These are phyloP conservation scores for Prillingera fragicola DNA, from an alignment of 1,284 basidiomycete genomes.

Conservation along the genomic window DNA sequence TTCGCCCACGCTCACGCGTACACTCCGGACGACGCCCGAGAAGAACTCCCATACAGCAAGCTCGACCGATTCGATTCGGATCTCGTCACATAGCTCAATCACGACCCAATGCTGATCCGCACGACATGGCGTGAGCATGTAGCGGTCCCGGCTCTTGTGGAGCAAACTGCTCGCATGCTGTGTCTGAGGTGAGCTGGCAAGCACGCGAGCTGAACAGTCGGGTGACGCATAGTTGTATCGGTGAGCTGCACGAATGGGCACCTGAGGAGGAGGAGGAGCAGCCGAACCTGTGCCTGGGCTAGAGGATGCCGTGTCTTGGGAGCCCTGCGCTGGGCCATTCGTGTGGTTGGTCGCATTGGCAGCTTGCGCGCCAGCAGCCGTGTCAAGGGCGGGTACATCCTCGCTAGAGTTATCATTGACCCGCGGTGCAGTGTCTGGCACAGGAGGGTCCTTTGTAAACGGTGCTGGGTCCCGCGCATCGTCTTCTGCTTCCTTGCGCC, in stretches of 20 bases:
- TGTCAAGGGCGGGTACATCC: neutral
- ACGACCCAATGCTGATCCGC: constrained; percentile 72
- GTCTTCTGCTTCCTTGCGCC: constrained; percentile 53
- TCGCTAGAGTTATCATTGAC: constrained; percentile 1
- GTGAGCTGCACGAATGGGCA: constrained; percentile 31
- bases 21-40: constrained; percentile 90
- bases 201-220: constrained; percentile 90
- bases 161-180: constrained; percentile 81
- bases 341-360: neutral
- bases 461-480: too few relatives aligned
- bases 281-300: constrained; percentile 9
- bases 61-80: constrained; percentile 91
- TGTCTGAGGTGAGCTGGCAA: constrained; percentile 71
- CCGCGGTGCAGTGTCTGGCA: too few relatives aligned
- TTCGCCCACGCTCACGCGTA: constrained; percentile 78
- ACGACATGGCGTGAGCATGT: constrained; percentile 94
- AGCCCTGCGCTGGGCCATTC: neutral
- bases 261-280: neutral
- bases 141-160: constrained; percentile 83
- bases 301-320: neutral
- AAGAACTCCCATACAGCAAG: constrained; percentile 98
- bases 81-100: constrained; percentile 95
- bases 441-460: too few relatives aligned
- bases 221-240: constrained; percentile 91
- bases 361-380: neutral